Conservation (phyloP, 2,329 filamentous ascomycete species). For the Scedosporium boydii region DNA sequence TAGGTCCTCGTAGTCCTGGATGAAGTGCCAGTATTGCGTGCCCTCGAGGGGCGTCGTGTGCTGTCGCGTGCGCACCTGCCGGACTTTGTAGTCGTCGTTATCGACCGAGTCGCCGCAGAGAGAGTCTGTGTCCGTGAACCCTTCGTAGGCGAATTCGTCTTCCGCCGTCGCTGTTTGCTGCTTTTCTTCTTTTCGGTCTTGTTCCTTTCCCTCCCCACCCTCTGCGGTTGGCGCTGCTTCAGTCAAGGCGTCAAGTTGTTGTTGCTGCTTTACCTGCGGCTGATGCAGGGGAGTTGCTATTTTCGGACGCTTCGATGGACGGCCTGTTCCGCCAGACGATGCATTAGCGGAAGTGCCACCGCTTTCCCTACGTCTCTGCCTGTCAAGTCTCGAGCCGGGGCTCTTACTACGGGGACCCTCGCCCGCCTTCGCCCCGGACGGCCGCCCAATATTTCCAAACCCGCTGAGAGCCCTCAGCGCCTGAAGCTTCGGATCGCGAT, state of each 20-base stretch:
- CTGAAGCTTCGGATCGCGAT: conserved; percentile 44
- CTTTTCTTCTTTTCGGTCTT: background rate
- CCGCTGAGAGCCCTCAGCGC: conserved; percentile 41
- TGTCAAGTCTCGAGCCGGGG: background rate
- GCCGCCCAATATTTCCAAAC: conserved; percentile 47
- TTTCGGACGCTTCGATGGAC: conserved; percentile 10
- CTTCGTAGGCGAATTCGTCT: conserved; percentile 32
- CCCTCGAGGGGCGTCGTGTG: conserved; percentile 36
- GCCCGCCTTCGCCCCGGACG: conserved; percentile 34
- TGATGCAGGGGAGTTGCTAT: background rate
- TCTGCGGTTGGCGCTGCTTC: conserved; percentile 7
- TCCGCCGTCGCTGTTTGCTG: conserved; percentile 11
- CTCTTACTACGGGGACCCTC: conserved; percentile 7
- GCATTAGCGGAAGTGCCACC: background rate
- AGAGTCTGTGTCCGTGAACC: conserved; percentile 44
- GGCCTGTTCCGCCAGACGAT: background rate
- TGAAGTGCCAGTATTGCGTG: conserved; percentile 44
- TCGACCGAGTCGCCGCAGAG: conserved; percentile 34
- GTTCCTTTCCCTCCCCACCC: background rate
- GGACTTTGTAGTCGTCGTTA: conserved; percentile 39
- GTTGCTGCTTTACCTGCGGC: background rate
- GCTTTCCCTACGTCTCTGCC: background rate
- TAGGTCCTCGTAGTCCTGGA: conserved; percentile 24
- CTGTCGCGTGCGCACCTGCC: conserved; percentile 39
- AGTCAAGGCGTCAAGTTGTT: background rate